These are phyloP conservation scores for Dictyostelium purpureum DNA, from an alignment of 78 protist genomes.

Conservation along the genomic window DNA sequence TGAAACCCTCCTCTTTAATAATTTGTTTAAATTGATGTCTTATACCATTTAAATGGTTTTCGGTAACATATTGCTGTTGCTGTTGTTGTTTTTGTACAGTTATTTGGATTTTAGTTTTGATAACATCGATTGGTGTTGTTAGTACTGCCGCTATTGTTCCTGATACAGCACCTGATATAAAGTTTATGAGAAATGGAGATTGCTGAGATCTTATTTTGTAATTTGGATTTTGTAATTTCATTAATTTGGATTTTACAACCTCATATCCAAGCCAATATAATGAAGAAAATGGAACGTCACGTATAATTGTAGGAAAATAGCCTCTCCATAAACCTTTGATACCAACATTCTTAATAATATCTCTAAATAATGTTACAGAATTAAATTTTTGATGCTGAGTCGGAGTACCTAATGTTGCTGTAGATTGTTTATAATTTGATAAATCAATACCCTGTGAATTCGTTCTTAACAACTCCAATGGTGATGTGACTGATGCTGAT, in stretches of 20 bases:
- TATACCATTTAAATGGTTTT: not conserved
- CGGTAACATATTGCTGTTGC: not conserved
- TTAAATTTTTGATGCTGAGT: not conserved
- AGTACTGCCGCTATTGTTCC: conserved; percentile 81
- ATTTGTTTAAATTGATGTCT: conserved; percentile 33
- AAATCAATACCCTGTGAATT: conserved; percentile 77
- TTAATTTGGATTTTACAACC: not conserved
- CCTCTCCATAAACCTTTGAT: conserved; percentile 88
- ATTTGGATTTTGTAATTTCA: not conserved
- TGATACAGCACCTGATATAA: conserved; percentile 79
- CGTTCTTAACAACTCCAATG: conserved; percentile 82
- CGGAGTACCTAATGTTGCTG: not conserved
- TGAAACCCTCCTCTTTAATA: conserved; percentile 62
- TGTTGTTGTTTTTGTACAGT: conserved; percentile 1
- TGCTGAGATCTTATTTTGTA: not conserved
- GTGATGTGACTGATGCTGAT: conserved; percentile 80
- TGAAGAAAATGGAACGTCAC: conserved; percentile 91
- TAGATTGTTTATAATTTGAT: not conserved
- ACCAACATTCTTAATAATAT: conserved; percentile 52
- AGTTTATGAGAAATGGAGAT: conserved; percentile 59
- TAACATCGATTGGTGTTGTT: conserved; percentile 89
- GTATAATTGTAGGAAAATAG: conserved; percentile 72
- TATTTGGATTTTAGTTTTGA: conserved; percentile 87
- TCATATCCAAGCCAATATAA: conserved; percentile 88
- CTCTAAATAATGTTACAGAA: conserved; percentile 1